A percentile compares a stretch with the other conserved stretches of the same genome.
phyloP scores from a whole-genome alignment of 345 rosid species.

The Eucalyptus cladocalyx region DNA sequence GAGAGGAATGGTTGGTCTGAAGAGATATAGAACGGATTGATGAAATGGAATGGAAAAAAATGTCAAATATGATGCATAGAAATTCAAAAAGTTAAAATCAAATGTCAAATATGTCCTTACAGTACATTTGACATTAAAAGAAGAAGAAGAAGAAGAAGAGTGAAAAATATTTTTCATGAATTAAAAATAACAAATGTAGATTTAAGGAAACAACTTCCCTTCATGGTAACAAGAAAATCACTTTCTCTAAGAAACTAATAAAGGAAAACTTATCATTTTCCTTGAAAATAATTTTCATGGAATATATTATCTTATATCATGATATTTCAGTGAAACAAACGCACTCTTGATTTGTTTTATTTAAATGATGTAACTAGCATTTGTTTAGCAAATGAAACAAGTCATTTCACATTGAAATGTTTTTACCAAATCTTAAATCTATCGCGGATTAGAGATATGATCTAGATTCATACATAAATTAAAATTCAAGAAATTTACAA shows the following conservation, averaged over 20 bases:
- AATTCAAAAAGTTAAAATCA: background rate
- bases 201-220: no score
- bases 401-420: background rate
- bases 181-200: no score
- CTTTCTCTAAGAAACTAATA: no score
- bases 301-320: no score
- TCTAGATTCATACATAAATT: background rate
- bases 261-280: no score
- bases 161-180: no score
- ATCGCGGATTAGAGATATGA: background rate
- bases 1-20: background rate
- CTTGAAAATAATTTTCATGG: no score
- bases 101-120: background rate
- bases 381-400: background rate
- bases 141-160: no score
- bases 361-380: no score
- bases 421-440: background rate
- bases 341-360: background rate
- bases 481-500: background rate
- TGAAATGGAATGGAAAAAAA: background rate
- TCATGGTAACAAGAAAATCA: no score
- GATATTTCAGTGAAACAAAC: no score
- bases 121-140: background rate
- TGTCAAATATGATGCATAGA: background rate
- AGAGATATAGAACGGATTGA: background rate